Evolutionary conservation across 164 flowering plant genomes (phyloP).

Genomic region (Piper longum): DNA sequence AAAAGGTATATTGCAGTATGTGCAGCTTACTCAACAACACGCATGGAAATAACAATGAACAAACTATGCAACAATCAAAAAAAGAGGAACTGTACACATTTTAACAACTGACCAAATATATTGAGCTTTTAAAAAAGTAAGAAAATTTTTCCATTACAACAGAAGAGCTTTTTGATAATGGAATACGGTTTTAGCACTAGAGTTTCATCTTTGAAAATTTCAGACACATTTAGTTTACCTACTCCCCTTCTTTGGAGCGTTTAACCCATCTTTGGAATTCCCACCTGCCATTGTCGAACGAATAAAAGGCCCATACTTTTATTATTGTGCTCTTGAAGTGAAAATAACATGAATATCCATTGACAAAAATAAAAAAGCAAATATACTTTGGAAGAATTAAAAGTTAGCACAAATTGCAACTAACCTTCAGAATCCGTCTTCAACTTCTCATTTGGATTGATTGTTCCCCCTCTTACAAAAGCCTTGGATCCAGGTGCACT

Average conservation of each 20-base stretch:
- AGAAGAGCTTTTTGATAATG: constrained; percentile 2
- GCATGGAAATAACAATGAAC: neutral
- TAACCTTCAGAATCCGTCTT: constrained; percentile 73
- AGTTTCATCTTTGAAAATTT: constrained; percentile 30
- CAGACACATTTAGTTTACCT: constrained; percentile 84
- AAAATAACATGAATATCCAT: constrained; percentile 40
- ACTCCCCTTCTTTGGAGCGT: constrained; percentile 99
- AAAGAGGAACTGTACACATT: neutral
- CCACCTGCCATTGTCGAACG: constrained; percentile 99
- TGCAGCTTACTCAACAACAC: neutral
- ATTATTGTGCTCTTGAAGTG: constrained; percentile 59
- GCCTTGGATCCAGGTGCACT: constrained; percentile 68
- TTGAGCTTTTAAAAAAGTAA: neutral
- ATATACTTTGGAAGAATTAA: constrained; percentile 1
- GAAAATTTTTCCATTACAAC: neutral
- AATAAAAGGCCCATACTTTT: constrained; percentile 87
- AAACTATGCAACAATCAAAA: neutral
- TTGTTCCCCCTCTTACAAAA: constrained; percentile 90
- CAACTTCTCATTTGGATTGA: constrained; percentile 69
- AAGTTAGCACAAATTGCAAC: constrained; percentile 10
- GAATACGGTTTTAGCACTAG: constrained; percentile 16
- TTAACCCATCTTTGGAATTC: constrained; percentile 97
- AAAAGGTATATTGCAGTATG: neutral
- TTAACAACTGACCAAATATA: neutral
- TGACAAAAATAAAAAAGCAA: constrained; percentile 19